Conservation (phyloP, 805 yeast genomes). For the Sugiyamaella qingdaonensis region DNA sequence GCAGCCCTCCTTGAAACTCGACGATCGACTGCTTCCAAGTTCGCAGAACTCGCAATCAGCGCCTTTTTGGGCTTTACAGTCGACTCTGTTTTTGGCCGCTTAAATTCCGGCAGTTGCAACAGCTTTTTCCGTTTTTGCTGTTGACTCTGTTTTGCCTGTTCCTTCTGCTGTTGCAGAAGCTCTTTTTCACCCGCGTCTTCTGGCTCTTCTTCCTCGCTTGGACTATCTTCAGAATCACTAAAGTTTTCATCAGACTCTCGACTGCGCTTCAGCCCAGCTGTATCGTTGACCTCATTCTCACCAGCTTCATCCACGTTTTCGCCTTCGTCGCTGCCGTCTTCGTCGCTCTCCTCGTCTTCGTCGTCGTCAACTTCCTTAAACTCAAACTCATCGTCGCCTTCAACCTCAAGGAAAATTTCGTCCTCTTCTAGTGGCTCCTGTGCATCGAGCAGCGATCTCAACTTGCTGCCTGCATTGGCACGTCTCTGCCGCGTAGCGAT, state of each 20-base stretch:
- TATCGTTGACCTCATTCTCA: constrained; percentile 2
- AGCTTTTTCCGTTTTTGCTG: constrained; percentile 31
- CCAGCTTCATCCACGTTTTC: constrained; percentile 22
- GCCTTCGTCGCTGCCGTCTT: constrained; percentile 21
- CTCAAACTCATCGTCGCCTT: constrained; percentile 41
- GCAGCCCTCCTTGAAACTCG: constrained; percentile 74
- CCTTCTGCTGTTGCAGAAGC: constrained; percentile 41
- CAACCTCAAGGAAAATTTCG: constrained; percentile 54
- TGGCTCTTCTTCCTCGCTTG: constrained; percentile 45
- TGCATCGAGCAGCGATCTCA: constrained; percentile 66
- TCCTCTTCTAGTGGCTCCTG: constrained; percentile 61
- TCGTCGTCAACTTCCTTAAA: constrained; percentile 28
- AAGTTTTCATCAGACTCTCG: constrained; percentile 40
- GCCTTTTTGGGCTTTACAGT: constrained; percentile 27
- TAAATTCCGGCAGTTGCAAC: constrained; percentile 34
- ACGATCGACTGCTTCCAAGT: constrained; percentile 50
- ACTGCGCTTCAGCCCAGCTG: neutral
- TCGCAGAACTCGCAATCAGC: constrained; percentile 31
- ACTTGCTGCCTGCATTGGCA: constrained; percentile 84
- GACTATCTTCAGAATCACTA: constrained; percentile 45
- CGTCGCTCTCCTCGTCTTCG: constrained; percentile 25
- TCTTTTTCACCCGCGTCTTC: constrained; percentile 70
- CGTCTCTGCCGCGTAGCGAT: constrained; percentile 75
- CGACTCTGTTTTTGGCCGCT: constrained; percentile 27
- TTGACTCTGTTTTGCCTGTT: constrained; percentile 27